Percentiles rank a stretch among this genome's conserved stretches.
phyloP scores from a whole-genome alignment of 306 rosid genomes.

The Sicyos baderoa region DNA sequence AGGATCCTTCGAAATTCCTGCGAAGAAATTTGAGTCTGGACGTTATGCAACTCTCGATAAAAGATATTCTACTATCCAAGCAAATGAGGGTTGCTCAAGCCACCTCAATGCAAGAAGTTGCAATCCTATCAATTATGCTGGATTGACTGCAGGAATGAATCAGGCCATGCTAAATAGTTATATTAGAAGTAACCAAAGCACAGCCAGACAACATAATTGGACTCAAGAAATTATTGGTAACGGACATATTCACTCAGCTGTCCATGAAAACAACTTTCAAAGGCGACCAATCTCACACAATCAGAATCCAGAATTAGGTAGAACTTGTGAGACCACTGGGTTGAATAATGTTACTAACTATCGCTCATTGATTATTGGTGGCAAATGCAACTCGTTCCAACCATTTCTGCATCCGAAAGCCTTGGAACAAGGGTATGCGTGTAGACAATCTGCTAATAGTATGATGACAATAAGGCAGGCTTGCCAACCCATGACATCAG shows the following conservation, averaged over 20 bases:
- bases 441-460: constrained; percentile 9
- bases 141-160: constrained; percentile 24
- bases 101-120: constrained; percentile 21
- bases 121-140: constrained; percentile 18
- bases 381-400: constrained; percentile 16
- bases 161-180: constrained; percentile 26
- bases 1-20: constrained; percentile 26
- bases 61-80: constrained; percentile 24
- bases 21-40: constrained; percentile 38
- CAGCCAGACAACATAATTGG: constrained; percentile 23
- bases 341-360: constrained; percentile 14
- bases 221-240: constrained; percentile 20
- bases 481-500: constrained; percentile 9
- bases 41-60: constrained; percentile 25
- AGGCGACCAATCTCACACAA: constrained; percentile 26
- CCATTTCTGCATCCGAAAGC: constrained; percentile 20
- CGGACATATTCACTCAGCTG: constrained; percentile 27
- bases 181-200: constrained; percentile 24
- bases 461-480: constrained; percentile 20
- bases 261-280: constrained; percentile 23
- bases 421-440: constrained; percentile 19
- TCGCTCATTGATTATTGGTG: constrained; percentile 9
- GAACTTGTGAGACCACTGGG: neutral
- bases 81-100: constrained; percentile 26
- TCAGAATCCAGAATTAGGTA: constrained; percentile 21